phyloP scores from a whole-genome alignment of 208 protist species.

The Trypanosoma avium region DNA sequence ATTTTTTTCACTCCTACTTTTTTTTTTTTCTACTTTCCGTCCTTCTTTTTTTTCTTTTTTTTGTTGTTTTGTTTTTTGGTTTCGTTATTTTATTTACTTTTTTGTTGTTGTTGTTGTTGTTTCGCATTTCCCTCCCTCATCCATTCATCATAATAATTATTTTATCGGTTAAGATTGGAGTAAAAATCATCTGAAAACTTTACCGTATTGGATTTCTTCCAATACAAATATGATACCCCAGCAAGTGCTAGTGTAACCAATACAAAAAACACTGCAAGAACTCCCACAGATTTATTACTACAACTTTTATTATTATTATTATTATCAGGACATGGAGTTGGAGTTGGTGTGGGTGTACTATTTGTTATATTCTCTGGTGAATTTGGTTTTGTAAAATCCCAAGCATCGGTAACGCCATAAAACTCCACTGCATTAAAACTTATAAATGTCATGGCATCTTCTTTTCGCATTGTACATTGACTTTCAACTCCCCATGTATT shows the following conservation, averaged over 20 bases:
- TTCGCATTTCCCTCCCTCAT: too few relatives aligned
- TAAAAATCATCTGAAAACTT: slow-evolving; percentile 54
- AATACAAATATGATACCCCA: slow-evolving; percentile 10
- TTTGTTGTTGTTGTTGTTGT: too few relatives aligned
- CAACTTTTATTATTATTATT: neutral
- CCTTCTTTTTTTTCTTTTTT: slow-evolving; percentile 7
- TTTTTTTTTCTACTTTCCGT: slow-evolving; percentile 10
- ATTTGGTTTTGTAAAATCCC: slow-evolving; percentile 54
- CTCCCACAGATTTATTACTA: neutral
- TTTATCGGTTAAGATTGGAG: slow-evolving; percentile 37
- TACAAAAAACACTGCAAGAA: slow-evolving; percentile 14
- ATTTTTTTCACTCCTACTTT: neutral
- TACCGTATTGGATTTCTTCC: neutral
- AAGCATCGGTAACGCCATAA: slow-evolving; percentile 46
- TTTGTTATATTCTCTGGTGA: slow-evolving; percentile 29
- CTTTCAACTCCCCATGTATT: slow-evolving; percentile 27
- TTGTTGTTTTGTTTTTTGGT: neutral
- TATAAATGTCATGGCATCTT: too few relatives aligned
- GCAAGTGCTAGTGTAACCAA: neutral
- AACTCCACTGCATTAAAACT: slow-evolving; percentile 23
- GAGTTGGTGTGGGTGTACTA: neutral
- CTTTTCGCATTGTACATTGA: slow-evolving; percentile 26
- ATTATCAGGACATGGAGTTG: neutral
- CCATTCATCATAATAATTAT: neutral
- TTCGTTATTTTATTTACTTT: neutral